Evolutionary conservation across 495 filamentous ascomycete species (phyloP), one percentile per base, ranked within the genome.

Genomic region (Corynascus novoguineensis): DNA sequence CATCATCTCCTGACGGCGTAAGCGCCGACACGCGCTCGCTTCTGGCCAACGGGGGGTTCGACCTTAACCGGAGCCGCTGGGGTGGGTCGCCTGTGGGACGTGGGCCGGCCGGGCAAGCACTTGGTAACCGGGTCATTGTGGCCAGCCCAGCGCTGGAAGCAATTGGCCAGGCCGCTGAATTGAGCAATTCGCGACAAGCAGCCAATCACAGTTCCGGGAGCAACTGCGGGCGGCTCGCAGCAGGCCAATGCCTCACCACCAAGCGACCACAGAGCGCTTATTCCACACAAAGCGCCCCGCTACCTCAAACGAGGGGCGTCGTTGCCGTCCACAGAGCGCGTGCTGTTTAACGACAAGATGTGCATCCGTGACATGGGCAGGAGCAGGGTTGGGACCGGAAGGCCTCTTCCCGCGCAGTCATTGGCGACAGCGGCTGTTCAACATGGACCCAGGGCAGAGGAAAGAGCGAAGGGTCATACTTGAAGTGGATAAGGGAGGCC

Each of bases 211-310:
- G 8, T 27, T 25, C 10, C 7, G 28, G 10, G 38, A 47, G 38
- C 46, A 37, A 60, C 53, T 42, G 24, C 38, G 58, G 61, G 62
- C 57, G 61, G 57, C 53, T 64, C 45, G 48, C 54, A 5, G 19
- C 58, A 51, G 61, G 66, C 69, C 68, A 70, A 70, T 51, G 46
- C 32, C 0, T 22, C 44, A 46, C 42, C 60, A 47, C 35, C 53
- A 60, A 21, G 24, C 59, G 35, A 53, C 58, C 35, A 38, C 44
- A 45, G 58, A 63, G 70, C 70, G 70, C 68, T 63, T 71, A 71
- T 68, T 68, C 58, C 64, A 68, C 60, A 69, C 61, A 67, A 45
- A 60, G 45, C 19, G 8, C 45, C 38, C 37, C 37, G 35, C 46
- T 22, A 25, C 47, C 5, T 55, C 40, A 55, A 41, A 55, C 53